Conservation (phyloP, 176 grass and related monocot species). For the Guadua angustifolia region DNA sequence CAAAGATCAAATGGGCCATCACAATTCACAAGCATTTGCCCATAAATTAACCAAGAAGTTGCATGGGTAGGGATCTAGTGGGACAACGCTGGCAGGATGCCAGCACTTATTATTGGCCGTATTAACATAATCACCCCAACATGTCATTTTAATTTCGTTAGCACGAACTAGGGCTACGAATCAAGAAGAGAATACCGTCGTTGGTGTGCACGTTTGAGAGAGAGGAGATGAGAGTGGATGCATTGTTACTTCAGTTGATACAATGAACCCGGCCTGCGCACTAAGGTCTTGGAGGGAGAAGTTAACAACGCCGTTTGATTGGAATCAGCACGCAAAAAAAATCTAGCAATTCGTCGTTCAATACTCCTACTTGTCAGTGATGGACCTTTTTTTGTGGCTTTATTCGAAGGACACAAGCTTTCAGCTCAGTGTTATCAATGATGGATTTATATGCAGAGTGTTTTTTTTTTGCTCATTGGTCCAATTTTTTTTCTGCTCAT, state of each 20-base stretch:
- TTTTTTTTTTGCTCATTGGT: no score
- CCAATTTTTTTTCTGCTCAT: no score
- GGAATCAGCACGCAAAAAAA: not conserved
- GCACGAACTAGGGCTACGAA: not conserved
- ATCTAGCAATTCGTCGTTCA: not conserved
- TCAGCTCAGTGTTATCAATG: not conserved
- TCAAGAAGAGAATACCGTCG: not conserved
- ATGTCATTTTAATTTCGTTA: constrained; percentile 7
- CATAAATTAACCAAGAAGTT: not conserved
- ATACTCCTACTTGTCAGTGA: not conserved
- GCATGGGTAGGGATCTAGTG: not conserved
- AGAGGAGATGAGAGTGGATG: constrained; percentile 7
- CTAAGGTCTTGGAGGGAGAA: not conserved
- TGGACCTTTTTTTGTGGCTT: not conserved
- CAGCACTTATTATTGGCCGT: not conserved
- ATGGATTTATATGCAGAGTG: not conserved
- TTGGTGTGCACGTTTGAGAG: constrained; percentile 23
- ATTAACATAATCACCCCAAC: constrained; percentile 15
- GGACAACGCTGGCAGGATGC: constrained; percentile 19
- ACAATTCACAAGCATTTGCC: not conserved
- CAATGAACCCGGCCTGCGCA: constrained; percentile 3
- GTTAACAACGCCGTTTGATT: not conserved
- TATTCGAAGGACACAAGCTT: not conserved
- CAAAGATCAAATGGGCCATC: not conserved
- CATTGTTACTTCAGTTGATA: constrained; percentile 4